These are phyloP conservation scores for Stachybotrys elegans DNA, from an alignment of 2,329 filamentous ascomycete species.

Conservation along the genomic window DNA sequence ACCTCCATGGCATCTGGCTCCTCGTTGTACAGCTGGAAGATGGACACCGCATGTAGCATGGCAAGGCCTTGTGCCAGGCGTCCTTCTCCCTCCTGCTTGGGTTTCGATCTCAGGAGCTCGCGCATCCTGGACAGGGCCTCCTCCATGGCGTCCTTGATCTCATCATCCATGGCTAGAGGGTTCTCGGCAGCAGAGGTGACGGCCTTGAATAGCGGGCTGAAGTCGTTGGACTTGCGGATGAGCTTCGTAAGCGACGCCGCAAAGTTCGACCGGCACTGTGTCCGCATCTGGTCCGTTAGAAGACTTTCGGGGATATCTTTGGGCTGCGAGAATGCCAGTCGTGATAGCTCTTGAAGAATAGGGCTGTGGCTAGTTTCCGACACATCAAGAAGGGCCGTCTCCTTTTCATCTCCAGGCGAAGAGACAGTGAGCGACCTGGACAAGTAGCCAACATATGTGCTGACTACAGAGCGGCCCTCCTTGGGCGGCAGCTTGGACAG, in stretches of 20 bases:
- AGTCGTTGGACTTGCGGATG: slow-evolving; percentile 47
- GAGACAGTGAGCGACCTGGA: slow-evolving; percentile 43
- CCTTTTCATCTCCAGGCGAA: slow-evolving; percentile 12
- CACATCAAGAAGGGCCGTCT: slow-evolving; percentile 5
- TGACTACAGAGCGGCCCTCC: slow-evolving; percentile 30
- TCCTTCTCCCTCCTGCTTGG: slow-evolving; percentile 29
- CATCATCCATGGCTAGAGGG: slow-evolving; percentile 50
- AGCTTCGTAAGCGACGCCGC: slow-evolving; percentile 55
- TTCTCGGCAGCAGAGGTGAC: slow-evolving; percentile 48
- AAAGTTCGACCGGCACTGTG: slow-evolving; percentile 51
- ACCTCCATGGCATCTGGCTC: slow-evolving; percentile 81
- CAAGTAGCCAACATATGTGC: slow-evolving; percentile 49
- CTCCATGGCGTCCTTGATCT: slow-evolving; percentile 46
- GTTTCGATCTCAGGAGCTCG: slow-evolving; percentile 42
- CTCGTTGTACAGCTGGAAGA: slow-evolving; percentile 86
- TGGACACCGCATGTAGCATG: slow-evolving; percentile 75
- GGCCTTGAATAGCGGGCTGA: slow-evolving; percentile 47
- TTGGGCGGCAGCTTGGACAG: slow-evolving; percentile 19
- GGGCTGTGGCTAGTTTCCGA: slow-evolving; percentile 11
- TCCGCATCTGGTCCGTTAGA: slow-evolving; percentile 47
- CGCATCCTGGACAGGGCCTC: slow-evolving; percentile 48
- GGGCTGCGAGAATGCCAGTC: slow-evolving; percentile 49
- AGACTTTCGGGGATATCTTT: slow-evolving; percentile 34
- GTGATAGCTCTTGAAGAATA: slow-evolving; percentile 48
- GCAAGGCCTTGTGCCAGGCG: slow-evolving; percentile 59